A percentile compares a stretch with the other conserved stretches of the same genome.
These are phyloP conservation scores for Starmerella potacharoeniae DNA, from an alignment of 805 yeast species.

Conservation along the genomic window DNA sequence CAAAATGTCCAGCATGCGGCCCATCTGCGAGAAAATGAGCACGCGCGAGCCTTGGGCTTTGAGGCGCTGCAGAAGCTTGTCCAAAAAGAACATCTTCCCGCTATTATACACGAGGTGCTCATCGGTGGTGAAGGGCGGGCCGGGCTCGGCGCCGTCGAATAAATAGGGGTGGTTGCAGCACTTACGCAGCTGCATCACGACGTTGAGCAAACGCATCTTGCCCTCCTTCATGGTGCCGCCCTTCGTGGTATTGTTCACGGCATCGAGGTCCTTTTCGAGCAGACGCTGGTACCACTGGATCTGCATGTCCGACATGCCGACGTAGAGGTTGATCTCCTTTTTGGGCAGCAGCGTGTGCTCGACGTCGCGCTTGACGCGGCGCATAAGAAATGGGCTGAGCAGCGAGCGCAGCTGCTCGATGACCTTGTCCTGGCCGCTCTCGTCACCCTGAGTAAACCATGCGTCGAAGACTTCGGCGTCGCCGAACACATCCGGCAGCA, in stretches of 20 bases:
- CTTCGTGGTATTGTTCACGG: slow-evolving; percentile 83
- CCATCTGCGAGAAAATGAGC: slow-evolving; percentile 86
- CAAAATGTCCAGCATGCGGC: slow-evolving; percentile 73
- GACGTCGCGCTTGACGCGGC: slow-evolving; percentile 88
- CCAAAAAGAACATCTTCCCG: slow-evolving; percentile 84
- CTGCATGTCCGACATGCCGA: slow-evolving; percentile 97
- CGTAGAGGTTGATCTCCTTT: slow-evolving; percentile 76
- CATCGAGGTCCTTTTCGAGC: slow-evolving; percentile 86
- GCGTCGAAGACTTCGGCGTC: slow-evolving; percentile 84
- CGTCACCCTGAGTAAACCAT: slow-evolving; percentile 46
- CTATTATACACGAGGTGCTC: slow-evolving; percentile 81
- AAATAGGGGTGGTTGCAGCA: slow-evolving; percentile 96
- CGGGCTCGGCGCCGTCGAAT: slow-evolving; percentile 98
- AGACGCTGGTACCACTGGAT: slow-evolving; percentile 77
- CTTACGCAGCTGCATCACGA: slow-evolving; percentile 92
- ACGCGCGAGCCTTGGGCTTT: slow-evolving; percentile 78
- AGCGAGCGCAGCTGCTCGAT: slow-evolving; percentile 84
- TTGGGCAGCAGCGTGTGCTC: slow-evolving; percentile 85
- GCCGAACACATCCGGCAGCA: slow-evolving; percentile 89
- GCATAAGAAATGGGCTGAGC: slow-evolving; percentile 70
- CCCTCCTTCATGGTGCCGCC: slow-evolving; percentile 40
- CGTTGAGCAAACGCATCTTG: slow-evolving; percentile 77
- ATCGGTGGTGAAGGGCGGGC: slow-evolving; percentile 93
- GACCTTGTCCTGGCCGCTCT: slow-evolving; percentile 51
- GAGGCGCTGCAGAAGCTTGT: slow-evolving; percentile 63